These are phyloP conservation scores for Aspergillus aculeatinus DNA, from an alignment of 2,329 filamentous ascomycete species.

Conservation along the genomic window DNA sequence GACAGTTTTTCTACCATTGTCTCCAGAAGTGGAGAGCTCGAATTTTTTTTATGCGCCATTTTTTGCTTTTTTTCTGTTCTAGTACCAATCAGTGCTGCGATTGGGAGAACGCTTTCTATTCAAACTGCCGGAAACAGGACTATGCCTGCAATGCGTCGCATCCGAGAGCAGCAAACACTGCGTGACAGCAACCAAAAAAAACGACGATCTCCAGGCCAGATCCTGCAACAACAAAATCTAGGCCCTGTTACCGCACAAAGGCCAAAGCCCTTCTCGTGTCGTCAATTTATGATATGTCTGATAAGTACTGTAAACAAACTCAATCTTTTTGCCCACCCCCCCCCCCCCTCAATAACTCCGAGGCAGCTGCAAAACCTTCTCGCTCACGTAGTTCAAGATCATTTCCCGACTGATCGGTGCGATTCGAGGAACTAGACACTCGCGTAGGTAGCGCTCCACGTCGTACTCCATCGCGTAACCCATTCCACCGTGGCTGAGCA, in stretches of 20 bases:
- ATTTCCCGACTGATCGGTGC: conserved; percentile 58
- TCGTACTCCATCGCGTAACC: conserved; percentile 64
- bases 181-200: neutral
- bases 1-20: neutral
- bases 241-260: neutral
- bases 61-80: neutral
- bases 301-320: neutral
- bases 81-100: neutral
- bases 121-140: neutral
- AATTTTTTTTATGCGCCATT: neutral
- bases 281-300: neutral
- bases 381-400: conserved; percentile 47
- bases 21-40: neutral
- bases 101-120: too few relatives aligned
- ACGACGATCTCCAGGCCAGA: neutral
- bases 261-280: neutral
- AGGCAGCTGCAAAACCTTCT: conserved; percentile 45
- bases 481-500: conserved; percentile 61
- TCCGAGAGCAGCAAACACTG: neutral
- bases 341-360: conserved; percentile 37
- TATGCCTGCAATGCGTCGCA: neutral
- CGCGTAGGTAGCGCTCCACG: conserved; percentile 60
- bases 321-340: neutral
- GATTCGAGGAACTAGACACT: conserved; percentile 60
- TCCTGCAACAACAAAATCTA: neutral